phyloP scores from a whole-genome alignment of 2,329 filamentous ascomycete species.

The Diaporthe vaccinii region DNA sequence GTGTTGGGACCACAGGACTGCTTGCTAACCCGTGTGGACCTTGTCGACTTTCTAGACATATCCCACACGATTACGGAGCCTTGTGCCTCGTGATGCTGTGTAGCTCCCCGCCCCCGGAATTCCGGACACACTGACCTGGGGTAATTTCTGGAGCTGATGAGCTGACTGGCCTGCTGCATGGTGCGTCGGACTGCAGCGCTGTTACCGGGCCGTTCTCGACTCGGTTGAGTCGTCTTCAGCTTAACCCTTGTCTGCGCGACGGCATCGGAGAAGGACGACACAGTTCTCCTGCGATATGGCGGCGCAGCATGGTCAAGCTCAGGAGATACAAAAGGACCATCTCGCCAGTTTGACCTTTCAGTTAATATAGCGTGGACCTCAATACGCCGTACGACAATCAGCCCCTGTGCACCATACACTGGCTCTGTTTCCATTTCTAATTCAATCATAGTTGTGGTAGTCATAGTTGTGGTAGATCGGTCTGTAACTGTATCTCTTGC shows the following conservation, averaged over 20 bases:
- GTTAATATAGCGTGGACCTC: neutral
- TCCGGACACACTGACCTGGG: neutral
- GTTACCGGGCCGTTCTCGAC: neutral
- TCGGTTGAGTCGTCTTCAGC: neutral
- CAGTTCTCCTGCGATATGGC: neutral
- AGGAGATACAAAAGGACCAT: neutral
- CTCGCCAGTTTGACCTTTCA: neutral
- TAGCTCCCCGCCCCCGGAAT: too few species aligned
- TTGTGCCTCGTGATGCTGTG: neutral
- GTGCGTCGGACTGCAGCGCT: neutral
- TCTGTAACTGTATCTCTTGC: neutral
- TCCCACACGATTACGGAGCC: constrained; percentile 5
- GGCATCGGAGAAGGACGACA: too few species aligned
- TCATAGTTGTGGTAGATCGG: neutral
- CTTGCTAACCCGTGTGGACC: neutral
- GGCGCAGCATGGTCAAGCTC: neutral
- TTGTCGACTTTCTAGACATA: neutral
- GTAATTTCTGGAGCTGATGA: neutral
- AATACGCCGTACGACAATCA: neutral
- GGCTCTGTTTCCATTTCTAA: too few species aligned
- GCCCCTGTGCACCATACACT: neutral
- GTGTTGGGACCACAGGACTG: neutral
- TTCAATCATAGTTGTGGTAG: neutral
- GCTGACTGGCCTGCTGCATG: neutral
- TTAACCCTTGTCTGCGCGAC: rapidly evolving